These are phyloP conservation scores for Fusarium sacchari DNA, from an alignment of 2,329 filamentous ascomycete species.

Conservation along the genomic window DNA sequence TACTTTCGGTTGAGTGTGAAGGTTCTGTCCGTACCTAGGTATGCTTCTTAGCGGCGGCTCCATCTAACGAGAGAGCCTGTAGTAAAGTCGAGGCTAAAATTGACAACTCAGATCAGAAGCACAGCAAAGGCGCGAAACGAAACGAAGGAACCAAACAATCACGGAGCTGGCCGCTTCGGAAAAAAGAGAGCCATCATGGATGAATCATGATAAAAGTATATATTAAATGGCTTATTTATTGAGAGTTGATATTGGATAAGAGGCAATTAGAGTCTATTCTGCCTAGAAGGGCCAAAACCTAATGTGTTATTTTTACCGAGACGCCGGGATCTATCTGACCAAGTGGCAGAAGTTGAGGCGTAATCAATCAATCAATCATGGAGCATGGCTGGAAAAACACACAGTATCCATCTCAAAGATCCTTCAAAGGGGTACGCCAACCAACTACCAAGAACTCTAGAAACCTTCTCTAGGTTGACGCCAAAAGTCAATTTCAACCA, in stretches of 20 bases:
- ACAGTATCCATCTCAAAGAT: not conserved
- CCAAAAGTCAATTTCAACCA: constrained; percentile 35
- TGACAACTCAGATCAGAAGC: constrained; percentile 23
- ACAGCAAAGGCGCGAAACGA: not conserved
- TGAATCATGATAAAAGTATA: too few relatives aligned
- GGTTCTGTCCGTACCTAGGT: not conserved
- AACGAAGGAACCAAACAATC: not conserved
- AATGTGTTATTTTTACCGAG: too few relatives aligned
- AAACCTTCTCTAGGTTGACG: constrained; percentile 9
- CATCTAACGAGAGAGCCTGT: not conserved
- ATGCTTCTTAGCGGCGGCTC: not conserved
- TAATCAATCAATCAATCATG: too few relatives aligned
- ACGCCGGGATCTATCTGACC: too few relatives aligned
- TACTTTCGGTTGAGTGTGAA: not conserved
- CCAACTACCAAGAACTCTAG: constrained; percentile 17
- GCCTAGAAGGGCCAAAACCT: too few relatives aligned
- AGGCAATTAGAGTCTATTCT: too few relatives aligned
- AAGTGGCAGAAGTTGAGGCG: too few relatives aligned
- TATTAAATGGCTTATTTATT: too few relatives aligned
- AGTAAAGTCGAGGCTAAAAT: not conserved
- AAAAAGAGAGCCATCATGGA: not conserved
- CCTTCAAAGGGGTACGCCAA: not conserved
- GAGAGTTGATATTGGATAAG: too few relatives aligned
- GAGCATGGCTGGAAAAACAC: not conserved
- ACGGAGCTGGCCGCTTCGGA: constrained; percentile 3